Conservation (phyloP, 2,329 filamentous ascomycete genomes). For the Ceratocystis cacaofunesta region DNA sequence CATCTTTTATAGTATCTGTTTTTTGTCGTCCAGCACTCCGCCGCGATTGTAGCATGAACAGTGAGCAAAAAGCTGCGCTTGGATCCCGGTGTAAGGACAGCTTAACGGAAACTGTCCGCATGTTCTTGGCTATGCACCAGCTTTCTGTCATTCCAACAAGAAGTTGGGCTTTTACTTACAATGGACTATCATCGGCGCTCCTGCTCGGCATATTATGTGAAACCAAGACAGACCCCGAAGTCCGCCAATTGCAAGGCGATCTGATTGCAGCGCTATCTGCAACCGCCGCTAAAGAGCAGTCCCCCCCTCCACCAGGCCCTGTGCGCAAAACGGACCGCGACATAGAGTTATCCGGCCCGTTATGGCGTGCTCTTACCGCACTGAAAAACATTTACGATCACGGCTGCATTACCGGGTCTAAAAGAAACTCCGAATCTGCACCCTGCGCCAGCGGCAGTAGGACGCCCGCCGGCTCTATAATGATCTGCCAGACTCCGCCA, state of each 20-base stretch:
- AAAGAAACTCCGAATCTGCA: slow-evolving; percentile 34
- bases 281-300: slow-evolving; percentile 47
- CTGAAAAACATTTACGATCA: slow-evolving; percentile 53
- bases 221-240: slow-evolving; percentile 47
- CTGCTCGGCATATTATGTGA: slow-evolving; percentile 48
- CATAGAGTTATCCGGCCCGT: slow-evolving; percentile 46
- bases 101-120: slow-evolving; percentile 49
- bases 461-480: slow-evolving; percentile 26
- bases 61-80: slow-evolving; percentile 38
- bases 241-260: slow-evolving; percentile 48
- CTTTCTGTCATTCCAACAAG: slow-evolving; percentile 50
- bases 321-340: slow-evolving; percentile 42
- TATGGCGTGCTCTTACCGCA: slow-evolving; percentile 45
- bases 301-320: slow-evolving; percentile 35
- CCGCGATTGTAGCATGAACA: slow-evolving; percentile 36
- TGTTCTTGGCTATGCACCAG: slow-evolving; percentile 56
- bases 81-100: slow-evolving; percentile 46
- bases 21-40: slow-evolving; percentile 48
- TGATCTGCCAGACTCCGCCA: slow-evolving; percentile 21
- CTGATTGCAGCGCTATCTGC: slow-evolving; percentile 48
- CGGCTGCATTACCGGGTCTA: slow-evolving; percentile 40
- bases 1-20: slow-evolving; percentile 49
- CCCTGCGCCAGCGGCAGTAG: slow-evolving; percentile 32
- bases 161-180: slow-evolving; percentile 54
- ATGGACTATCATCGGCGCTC: slow-evolving; percentile 50